These are phyloP conservation scores for Colletotrichum navitas DNA, from an alignment of 2,329 filamentous ascomycete genomes.

Conservation along the genomic window DNA sequence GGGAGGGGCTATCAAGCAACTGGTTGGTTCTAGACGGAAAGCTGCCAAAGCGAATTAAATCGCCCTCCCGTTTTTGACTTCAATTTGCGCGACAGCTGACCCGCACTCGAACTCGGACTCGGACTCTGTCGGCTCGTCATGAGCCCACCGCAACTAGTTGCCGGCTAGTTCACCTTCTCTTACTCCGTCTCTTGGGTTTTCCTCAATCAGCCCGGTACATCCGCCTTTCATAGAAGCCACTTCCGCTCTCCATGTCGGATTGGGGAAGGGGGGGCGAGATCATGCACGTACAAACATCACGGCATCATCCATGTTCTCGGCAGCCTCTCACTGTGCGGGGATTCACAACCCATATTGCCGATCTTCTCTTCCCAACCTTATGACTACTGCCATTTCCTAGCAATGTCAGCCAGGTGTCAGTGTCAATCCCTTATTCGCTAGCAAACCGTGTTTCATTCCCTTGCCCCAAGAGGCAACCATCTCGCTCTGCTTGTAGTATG, in stretches of 20 bases:
- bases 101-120: no score
- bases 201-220: background rate
- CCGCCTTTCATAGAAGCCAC: background rate
- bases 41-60: background rate
- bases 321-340: background rate
- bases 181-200: no score
- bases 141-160: background rate
- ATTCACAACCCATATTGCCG: background rate
- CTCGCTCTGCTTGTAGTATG: conserved; percentile 17
- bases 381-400: background rate
- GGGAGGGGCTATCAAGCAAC: background rate
- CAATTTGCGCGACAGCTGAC: background rate
- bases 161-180: background rate
- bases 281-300: conserved; percentile 27
- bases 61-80: background rate
- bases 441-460: conserved; percentile 1
- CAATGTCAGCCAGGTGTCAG: background rate
- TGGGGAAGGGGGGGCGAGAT: background rate
- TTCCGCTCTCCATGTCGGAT: conserved; percentile 1
- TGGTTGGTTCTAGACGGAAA: background rate
- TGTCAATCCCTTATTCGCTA: background rate
- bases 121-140: background rate
- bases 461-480: conserved; percentile 30
- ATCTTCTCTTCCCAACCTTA: background rate
- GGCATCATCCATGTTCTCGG: conserved; percentile 33